Conservation (phyloP, 2,329 filamentous ascomycete species). For the Coniochaeta pulveracea region DNA sequence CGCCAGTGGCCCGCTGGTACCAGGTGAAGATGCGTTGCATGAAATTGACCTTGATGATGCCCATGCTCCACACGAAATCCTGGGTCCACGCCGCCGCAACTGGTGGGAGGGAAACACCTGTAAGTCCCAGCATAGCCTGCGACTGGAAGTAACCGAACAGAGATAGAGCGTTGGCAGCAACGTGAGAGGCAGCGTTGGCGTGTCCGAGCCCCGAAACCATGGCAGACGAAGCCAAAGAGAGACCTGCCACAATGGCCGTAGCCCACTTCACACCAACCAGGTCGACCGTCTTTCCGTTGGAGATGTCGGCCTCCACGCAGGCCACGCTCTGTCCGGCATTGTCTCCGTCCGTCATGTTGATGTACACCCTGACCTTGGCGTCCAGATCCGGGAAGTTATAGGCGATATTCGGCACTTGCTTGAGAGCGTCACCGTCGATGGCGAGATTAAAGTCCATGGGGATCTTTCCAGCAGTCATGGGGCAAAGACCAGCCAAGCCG, state of each 20-base stretch:
- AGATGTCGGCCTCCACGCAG: slow-evolving; percentile 70
- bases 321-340: slow-evolving; percentile 47
- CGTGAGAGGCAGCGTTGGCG: slow-evolving; percentile 77
- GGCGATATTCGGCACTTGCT: slow-evolving; percentile 61
- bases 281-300: slow-evolving; percentile 76
- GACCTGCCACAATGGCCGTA: slow-evolving; percentile 65
- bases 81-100: slow-evolving; percentile 81
- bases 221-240: slow-evolving; percentile 67
- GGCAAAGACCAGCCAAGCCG: slow-evolving; percentile 59
- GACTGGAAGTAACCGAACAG: slow-evolving; percentile 82
- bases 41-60: slow-evolving; percentile 69
- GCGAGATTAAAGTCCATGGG: slow-evolving; percentile 44
- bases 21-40: slow-evolving; percentile 72
- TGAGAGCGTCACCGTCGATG: slow-evolving; percentile 41
- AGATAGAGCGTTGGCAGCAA: slow-evolving; percentile 73
- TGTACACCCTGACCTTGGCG: slow-evolving; percentile 61
- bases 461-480: slow-evolving; percentile 61
- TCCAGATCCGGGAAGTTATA: slow-evolving; percentile 78
- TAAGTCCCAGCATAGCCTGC: slow-evolving; percentile 74
- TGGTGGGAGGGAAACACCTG: slow-evolving; percentile 61
- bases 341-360: slow-evolving; percentile 48
- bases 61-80: slow-evolving; percentile 89
- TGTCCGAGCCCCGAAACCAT: slow-evolving; percentile 74
- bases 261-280: slow-evolving; percentile 72
- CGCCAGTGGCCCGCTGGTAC: slow-evolving; percentile 80